Conservation (phyloP, 2,329 filamentous ascomycete species). For the Lomentospora prolificans region DNA sequence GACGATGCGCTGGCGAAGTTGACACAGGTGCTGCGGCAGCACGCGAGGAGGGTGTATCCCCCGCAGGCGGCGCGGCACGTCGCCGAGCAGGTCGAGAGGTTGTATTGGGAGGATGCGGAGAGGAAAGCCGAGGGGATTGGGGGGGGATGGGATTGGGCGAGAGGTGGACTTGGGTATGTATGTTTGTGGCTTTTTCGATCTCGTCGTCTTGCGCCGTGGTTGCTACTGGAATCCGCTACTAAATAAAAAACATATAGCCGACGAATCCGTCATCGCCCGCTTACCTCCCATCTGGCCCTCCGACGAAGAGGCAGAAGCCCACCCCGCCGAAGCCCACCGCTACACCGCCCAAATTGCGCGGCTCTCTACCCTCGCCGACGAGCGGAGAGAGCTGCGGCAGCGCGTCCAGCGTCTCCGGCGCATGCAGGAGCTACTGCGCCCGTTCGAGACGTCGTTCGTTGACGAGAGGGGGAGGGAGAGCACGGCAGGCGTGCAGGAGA, state of each 20-base stretch:
- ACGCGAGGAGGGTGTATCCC: conserved; percentile 55
- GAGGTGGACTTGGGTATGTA: conserved; percentile 36
- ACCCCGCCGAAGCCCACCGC: conserved; percentile 36
- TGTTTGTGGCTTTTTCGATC: too few relatives aligned
- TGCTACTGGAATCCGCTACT: too few relatives aligned
- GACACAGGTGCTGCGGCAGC: conserved; percentile 54
- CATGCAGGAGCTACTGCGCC: conserved; percentile 41
- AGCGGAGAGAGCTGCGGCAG: conserved; percentile 23
- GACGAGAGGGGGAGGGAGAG: conserved; percentile 14
- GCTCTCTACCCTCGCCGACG: conserved; percentile 38
- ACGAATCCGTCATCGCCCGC: conserved; percentile 30
- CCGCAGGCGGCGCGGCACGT: conserved; percentile 61
- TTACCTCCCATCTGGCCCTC: conserved; percentile 38
- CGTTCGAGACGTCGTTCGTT: conserved; percentile 25
- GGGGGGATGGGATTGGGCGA: conserved; percentile 24
- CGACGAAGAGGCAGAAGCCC: conserved; percentile 23
- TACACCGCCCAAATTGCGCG: conserved; percentile 40
- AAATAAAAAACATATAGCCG: too few relatives aligned
- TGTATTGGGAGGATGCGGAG: conserved; percentile 44
- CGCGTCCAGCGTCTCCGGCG: conserved; percentile 36
- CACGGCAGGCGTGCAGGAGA: conserved; percentile 46
- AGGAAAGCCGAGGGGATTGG: conserved; percentile 24
- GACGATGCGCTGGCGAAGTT: conserved; percentile 48
- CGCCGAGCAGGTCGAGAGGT: conserved; percentile 59
- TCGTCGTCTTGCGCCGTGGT: too few relatives aligned